A percentile compares a stretch with the other conserved stretches of the same genome.
These are phyloP conservation scores for Microcyclospora tardicrescens DNA, from an alignment of 2,329 filamentous ascomycete species.

Conservation along the genomic window DNA sequence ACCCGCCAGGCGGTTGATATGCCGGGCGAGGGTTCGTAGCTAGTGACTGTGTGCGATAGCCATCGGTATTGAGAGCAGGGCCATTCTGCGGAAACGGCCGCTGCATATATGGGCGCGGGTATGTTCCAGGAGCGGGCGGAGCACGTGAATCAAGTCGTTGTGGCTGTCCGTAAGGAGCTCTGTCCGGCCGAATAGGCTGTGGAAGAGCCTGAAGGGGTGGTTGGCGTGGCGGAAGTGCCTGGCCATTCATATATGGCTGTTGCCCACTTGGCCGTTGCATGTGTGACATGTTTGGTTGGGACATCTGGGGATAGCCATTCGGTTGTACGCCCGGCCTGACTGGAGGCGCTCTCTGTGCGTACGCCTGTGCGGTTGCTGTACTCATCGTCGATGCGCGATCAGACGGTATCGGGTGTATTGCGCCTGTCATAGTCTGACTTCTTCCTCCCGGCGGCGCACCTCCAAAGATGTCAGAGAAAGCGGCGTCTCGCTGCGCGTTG, in stretches of 20 bases:
- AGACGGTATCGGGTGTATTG: conserved; percentile 46
- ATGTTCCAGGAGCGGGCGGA: conserved; percentile 37
- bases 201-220: conserved; percentile 41
- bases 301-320: conserved; percentile 24
- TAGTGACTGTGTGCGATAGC: conserved; percentile 86
- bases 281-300: conserved; percentile 18
- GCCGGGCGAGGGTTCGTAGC: conserved; percentile 62
- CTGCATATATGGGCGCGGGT: conserved; percentile 25
- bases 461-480: conserved; percentile 93
- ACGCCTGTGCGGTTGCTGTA: conserved; percentile 28
- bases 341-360: conserved; percentile 51
- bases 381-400: conserved; percentile 64
- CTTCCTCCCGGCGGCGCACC: conserved; percentile 65
- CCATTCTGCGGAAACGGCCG: conserved; percentile 19
- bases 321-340: conserved; percentile 33
- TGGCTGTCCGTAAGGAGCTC: conserved; percentile 58
- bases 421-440: conserved; percentile 89
- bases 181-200: conserved; percentile 48
- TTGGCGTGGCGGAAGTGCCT: conserved; percentile 30
- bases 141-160: conserved; percentile 53
- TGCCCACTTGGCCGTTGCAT: conserved; percentile 11
- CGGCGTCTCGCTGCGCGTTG: conserved; percentile 69
- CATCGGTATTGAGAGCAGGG: conserved; percentile 67
- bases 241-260: conserved; percentile 14
- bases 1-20: conserved; percentile 51